Percentiles rank a stretch among this genome's conserved stretches.
These are phyloP conservation scores for Tolypocladium guangdongense DNA, from an alignment of 2,329 filamentous ascomycete genomes.

Conservation along the genomic window DNA sequence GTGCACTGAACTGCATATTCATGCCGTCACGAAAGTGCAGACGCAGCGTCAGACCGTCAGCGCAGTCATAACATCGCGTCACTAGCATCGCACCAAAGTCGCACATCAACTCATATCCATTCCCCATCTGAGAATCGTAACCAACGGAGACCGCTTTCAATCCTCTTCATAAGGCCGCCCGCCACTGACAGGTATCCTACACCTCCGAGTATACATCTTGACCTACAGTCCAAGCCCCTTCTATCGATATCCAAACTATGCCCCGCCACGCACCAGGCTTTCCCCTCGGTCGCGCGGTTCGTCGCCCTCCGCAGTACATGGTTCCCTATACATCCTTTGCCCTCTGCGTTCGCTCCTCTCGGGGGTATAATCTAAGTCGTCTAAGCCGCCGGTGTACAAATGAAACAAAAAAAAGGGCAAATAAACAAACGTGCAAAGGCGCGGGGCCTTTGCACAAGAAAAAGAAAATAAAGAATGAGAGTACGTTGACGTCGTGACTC, in stretches of 20 bases:
- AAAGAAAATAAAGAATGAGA: not conserved
- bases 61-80: not conserved
- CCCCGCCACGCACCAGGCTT: not conserved
- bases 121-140: not conserved
- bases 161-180: not conserved
- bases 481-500: not conserved
- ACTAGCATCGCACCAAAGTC: not conserved
- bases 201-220: not conserved
- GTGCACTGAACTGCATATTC: no score
- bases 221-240: not conserved
- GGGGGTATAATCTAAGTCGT: constrained; percentile 6
- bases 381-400: constrained; percentile 1
- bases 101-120: not conserved
- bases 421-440: not conserved
- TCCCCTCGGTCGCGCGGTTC: not conserved
- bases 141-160: not conserved
- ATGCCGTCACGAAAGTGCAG: no score
- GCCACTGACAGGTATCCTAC: not conserved
- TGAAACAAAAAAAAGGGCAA: not conserved
- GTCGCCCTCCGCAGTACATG: not conserved
- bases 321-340: not conserved
- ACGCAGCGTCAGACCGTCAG: no score
- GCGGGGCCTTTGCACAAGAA: not conserved
- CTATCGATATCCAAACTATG: not conserved
- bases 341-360: not conserved